Percentiles rank a stretch among this genome's conserved stretches.
phyloP scores from a whole-genome alignment of 257 asterid genomes.

The Capsicum chinense region DNA sequence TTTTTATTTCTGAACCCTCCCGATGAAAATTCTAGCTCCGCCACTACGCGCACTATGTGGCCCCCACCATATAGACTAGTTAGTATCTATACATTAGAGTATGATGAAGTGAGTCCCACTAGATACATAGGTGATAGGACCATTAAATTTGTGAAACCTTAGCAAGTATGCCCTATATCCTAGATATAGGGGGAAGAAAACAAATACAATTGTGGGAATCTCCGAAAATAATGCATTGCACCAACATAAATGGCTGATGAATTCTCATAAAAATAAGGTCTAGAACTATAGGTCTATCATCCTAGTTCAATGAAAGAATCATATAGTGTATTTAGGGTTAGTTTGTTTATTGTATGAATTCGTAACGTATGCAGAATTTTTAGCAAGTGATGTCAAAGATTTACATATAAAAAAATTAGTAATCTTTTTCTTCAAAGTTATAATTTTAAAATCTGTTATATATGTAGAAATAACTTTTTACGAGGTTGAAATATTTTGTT shows the following conservation, averaged over 20 bases:
- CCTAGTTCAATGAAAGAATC: constrained; percentile 6
- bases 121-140: neutral
- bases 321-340: neutral
- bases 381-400: neutral
- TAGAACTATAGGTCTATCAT: neutral
- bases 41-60: no score
- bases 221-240: neutral
- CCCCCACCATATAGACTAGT: no score
- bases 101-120: neutral
- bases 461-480: neutral
- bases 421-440: neutral
- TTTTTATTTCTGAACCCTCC: no score
- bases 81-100: no score
- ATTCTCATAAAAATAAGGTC: constrained; percentile 4
- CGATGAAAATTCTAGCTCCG: no score
- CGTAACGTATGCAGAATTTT: neutral
- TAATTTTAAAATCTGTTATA: neutral
- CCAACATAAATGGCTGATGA: neutral
- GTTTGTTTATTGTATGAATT: neutral
- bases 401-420: neutral
- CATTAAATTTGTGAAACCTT: neutral
- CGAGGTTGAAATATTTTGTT: neutral
- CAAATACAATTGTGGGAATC: neutral
- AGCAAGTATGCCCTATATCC: neutral
- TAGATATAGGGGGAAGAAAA: no score